Base-by-base conservation (phyloP, 1,284 basidiomycete species). In the Athelia psychrophila region DNA sequence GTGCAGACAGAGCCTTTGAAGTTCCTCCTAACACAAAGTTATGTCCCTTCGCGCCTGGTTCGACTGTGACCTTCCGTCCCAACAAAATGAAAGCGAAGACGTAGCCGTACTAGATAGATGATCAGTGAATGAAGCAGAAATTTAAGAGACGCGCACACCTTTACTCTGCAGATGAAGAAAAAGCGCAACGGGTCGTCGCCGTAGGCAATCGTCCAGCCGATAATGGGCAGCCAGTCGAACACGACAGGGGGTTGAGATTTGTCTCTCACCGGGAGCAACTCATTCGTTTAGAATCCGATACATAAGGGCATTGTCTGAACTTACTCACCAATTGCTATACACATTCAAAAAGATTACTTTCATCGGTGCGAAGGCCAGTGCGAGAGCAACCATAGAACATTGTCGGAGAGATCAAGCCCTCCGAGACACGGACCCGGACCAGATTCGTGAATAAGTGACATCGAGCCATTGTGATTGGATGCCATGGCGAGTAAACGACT, bases 21-120 rank as follows among this genome's bases (percentile, higher is more conserved):
- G 95, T 96, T 42, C 96, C 97, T 54, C 97, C 96, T 27, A 99
- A 82, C 53, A 98, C 78, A 58, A 98, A 88, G 74, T 98, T 95
- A 70, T 92, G 96, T 23, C 97, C 97, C 68, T 92, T 91, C 36
- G 93, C 79, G 32, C 95, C 93, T 22, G 99, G 80, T 1, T 93
- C 89, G 51, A 96, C 95, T 0, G 96, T 98, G 59, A 98, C 84
- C 51, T 84, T 85, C 54, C 93, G 84, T 44, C 96, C 96, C 44
- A 98, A 75, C 9, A 99, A 76, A 46, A 94, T 76, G 69, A 96
- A 98, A 0, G 96, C 97, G 74, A 98, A 99, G n/a, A 98, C 86
- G 54, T 86, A 72, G 53, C 84, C 86, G 56, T 86, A 80, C 84
- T 87, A 49, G n/a, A 42, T 42, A 42, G 38, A 8, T 6, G n/a